These are phyloP conservation scores for Ustilago esculenta DNA, from an alignment of 1,284 basidiomycete species.

Conservation along the genomic window DNA sequence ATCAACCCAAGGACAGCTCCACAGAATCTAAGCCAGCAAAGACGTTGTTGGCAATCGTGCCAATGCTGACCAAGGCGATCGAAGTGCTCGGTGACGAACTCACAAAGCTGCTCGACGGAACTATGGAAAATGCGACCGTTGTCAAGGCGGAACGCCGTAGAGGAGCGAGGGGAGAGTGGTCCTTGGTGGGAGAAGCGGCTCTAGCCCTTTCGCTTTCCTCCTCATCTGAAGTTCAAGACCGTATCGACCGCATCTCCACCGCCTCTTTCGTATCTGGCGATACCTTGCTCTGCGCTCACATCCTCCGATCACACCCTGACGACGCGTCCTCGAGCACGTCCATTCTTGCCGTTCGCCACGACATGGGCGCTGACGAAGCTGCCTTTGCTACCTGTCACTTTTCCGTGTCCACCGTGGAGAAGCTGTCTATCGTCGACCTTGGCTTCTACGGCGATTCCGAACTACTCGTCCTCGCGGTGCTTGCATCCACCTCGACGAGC, in stretches of 20 bases:
- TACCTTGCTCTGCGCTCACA: conserved; percentile 4
- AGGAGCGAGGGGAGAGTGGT: neutral
- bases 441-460: conserved; percentile 27
- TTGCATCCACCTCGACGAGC: conserved; percentile 1
- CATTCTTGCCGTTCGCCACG: conserved; percentile 13
- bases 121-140: neutral
- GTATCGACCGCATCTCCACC: conserved; percentile 1
- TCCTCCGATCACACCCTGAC: neutral
- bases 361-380: neutral
- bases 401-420: neutral
- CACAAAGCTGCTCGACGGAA: conserved; percentile 12
- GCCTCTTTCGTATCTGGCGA: conserved; percentile 6
- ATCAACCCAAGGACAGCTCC: too few species aligned
- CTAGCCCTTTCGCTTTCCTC: conserved; percentile 20
- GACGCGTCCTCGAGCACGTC: neutral
- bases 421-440: conserved; percentile 20
- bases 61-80: conserved; percentile 11
- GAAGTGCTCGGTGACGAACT: conserved; percentile 17
- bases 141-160: neutral
- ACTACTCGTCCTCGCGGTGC: conserved; percentile 20
- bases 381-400: conserved; percentile 1
- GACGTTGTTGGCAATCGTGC: conserved; percentile 10
- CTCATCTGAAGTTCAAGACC: neutral
- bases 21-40: too few species aligned
- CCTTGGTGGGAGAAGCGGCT: conserved; percentile 4